Evolutionary conservation across 2,329 filamentous ascomycete genomes (phyloP), one percentile per base, ranked within the genome.

Genomic region (Setomelanomma holmii): DNA sequence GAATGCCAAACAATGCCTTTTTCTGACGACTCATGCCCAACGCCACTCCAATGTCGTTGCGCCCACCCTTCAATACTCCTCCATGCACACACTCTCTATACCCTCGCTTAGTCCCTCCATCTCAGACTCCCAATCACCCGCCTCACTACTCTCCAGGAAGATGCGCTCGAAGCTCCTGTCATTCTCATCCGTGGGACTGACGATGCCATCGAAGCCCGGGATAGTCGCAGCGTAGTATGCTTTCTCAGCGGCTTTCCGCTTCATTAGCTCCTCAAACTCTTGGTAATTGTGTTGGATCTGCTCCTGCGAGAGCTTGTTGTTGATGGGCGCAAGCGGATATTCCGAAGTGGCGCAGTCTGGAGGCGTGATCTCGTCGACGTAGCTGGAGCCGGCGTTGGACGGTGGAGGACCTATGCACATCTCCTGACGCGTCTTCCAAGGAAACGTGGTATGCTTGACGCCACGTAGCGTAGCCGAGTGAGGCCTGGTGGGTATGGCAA

Each of bases 131-230:
- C 36, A 50, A 10, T 41, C 45, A 16, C 47, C 47, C 2, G 21
- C 30, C 21, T 60, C 56, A 12, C 52, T 55, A 6, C 54, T 56
- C 1, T 45, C 57, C 11, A 65, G 3, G 30, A 66, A 66, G 3
- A 61, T 55, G n/a, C 46, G 48, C 44, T 68, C 63, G 44, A 63
- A 66, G 1, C 40, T 47, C 19, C 40, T 53, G 23, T 57, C 49
- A 2, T 60, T 55, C n/a, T 45, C 53, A 1, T 65, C 57, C 7
- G 49, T 53, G 14, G 42, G 45, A 11, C 53, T 57, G 3, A 51
- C 23, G 1, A 58, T 22, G 8, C 55, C 53, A 21, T 54, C 46
- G 22, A 46, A 49, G 21, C 42, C 23, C 2, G 45, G 41, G 22
- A 53, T 39, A 1, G 30, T 49, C 4, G 27, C 33, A 14, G n/a